Conservation (phyloP, 306 rosid species). For the Hylodesmum podocarpum region DNA sequence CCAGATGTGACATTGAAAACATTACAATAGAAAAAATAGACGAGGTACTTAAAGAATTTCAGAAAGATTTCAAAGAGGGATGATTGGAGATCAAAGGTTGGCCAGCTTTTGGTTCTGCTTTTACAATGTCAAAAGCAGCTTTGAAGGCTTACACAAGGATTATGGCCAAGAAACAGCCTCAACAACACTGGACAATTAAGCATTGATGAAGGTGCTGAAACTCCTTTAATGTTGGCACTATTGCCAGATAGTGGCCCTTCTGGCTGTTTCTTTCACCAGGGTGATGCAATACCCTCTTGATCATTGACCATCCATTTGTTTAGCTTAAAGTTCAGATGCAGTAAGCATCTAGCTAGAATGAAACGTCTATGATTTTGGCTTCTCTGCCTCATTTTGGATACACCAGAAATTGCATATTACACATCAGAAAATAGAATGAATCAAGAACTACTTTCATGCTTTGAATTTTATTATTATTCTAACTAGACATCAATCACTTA, state of each 20-base stretch:
- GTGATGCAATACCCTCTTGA: conserved; percentile 36
- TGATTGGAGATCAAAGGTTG: conserved; percentile 38
- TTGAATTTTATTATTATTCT: neutral
- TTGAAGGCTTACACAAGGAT: conserved; percentile 46
- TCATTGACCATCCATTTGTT: neutral
- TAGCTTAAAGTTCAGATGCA: neutral
- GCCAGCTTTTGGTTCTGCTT: conserved; percentile 37
- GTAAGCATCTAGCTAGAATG: neutral
- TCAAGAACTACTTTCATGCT: neutral
- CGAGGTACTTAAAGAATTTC: conserved; percentile 32
- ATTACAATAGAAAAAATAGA: too few relatives aligned
- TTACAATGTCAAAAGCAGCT: conserved; percentile 45
- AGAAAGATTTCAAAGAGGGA: conserved; percentile 42
- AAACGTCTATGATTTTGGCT: neutral
- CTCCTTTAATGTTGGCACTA: conserved; percentile 37
- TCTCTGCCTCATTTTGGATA: neutral
- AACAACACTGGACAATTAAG: conserved; percentile 28
- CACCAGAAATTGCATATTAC: too few relatives aligned
- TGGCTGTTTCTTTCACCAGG: conserved; percentile 36
- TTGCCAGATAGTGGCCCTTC: conserved; percentile 30
- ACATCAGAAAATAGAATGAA: neutral
- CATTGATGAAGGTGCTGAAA: conserved; percentile 46
- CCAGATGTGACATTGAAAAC: too few relatives aligned
- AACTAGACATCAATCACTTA: neutral
- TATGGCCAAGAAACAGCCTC: conserved; percentile 39